phyloP scores from a whole-genome alignment of 306 rosid genomes.

The Medicago lupulina region DNA sequence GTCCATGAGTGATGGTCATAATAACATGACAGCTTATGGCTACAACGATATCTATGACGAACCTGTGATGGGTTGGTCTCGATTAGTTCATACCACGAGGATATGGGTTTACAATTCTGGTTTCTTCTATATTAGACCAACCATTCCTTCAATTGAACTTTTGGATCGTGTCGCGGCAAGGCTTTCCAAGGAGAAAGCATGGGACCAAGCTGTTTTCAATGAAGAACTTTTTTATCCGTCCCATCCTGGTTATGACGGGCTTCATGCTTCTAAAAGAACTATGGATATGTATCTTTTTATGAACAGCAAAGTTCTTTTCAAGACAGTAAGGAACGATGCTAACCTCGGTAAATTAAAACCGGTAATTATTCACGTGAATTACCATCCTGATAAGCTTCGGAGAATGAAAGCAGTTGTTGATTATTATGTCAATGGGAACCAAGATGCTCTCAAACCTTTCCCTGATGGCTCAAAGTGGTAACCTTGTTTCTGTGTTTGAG shows the following conservation, averaged over 20 bases:
- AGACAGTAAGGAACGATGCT: conserved; percentile 75
- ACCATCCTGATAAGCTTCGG: conserved; percentile 84
- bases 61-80: conserved; percentile 91
- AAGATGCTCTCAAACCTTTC: conserved; percentile 76
- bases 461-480: conserved; percentile 83
- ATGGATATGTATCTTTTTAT: conserved; percentile 87
- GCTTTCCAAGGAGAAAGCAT: conserved; percentile 69
- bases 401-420: conserved; percentile 84
- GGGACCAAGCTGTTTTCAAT: conserved; percentile 98
- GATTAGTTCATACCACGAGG: conserved; percentile 85
- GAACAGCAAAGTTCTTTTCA: conserved; percentile 91
- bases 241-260: conserved; percentile 79
- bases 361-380: conserved; percentile 82
- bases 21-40: conserved; percentile 85
- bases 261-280: conserved; percentile 83
- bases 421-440: conserved; percentile 70
- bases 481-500: conserved; percentile 33
- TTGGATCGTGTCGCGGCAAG: conserved; percentile 87
- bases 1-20: conserved; percentile 96
- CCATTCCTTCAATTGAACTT: conserved; percentile 86
- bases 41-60: conserved; percentile 77
- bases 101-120: conserved; percentile 96
- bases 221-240: conserved; percentile 91
- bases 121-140: conserved; percentile 89
- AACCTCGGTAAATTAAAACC: conserved; percentile 74